Conservation (phyloP, 148 eudicot genomes). For the Heliamphora exappendiculata region DNA sequence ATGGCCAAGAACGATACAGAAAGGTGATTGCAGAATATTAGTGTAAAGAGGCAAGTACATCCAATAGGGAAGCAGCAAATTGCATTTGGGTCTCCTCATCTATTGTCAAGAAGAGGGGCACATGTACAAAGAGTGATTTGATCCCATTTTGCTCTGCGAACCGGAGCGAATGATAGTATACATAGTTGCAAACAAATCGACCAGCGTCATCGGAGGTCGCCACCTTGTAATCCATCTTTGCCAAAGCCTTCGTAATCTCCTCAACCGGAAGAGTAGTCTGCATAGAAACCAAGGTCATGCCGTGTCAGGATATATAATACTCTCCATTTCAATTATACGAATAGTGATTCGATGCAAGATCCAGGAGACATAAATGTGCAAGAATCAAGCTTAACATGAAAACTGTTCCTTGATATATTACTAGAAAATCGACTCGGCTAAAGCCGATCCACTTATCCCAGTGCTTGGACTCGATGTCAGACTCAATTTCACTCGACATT, state of each 20-base stretch:
- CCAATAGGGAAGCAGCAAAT: slow-evolving; percentile 77
- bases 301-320: background rate
- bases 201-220: slow-evolving; percentile 93
- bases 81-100: slow-evolving; percentile 86
- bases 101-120: slow-evolving; percentile 79
- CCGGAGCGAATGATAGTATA: slow-evolving; percentile 88
- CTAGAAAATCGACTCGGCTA: no score
- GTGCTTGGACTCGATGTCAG: no score
- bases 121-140: slow-evolving; percentile 82
- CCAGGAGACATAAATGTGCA: background rate
- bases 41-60: slow-evolving; percentile 64
- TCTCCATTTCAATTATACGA: background rate
- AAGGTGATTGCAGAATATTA: slow-evolving; percentile 19
- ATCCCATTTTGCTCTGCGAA: slow-evolving; percentile 85
- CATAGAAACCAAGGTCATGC: slow-evolving; percentile 5
- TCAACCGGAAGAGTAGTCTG: slow-evolving; percentile 80
- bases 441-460: no score
- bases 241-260: slow-evolving; percentile 52
- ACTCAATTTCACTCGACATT: no score
- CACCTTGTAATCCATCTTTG: slow-evolving; percentile 67
- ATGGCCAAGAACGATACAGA: background rate
- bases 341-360: background rate
- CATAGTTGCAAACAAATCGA: slow-evolving; percentile 92
- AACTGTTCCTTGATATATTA: no score
- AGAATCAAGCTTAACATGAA: background rate